Conservation (phyloP, 225 moss, liverwort and hornwort genomes). For the Sphagnum contortum region DNA sequence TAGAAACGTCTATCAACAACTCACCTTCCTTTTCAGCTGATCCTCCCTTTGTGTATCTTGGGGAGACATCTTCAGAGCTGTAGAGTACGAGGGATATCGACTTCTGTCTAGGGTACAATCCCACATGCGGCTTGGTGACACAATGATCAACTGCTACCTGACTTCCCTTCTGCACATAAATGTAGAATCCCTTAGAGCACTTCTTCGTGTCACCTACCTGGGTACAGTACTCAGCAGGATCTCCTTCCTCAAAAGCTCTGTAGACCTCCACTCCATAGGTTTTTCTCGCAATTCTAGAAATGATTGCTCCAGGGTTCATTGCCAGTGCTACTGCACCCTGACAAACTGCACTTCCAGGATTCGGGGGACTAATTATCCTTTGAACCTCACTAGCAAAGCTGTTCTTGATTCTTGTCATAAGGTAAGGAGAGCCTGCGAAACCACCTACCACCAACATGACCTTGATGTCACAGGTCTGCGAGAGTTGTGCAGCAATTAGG, state of each 20-base stretch:
- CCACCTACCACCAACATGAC: slow-evolving; percentile 44
- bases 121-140: not conserved
- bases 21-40: slow-evolving; percentile 8
- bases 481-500: slow-evolving; percentile 14
- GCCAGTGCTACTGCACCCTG: slow-evolving; percentile 41
- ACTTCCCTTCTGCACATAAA: slow-evolving; percentile 4
- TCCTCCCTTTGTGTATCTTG: slow-evolving; percentile 4
- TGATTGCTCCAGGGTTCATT: slow-evolving; percentile 10
- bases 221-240: not conserved
- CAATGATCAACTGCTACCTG: slow-evolving; percentile 11
- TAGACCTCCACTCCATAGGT: slow-evolving; percentile 22
- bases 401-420: slow-evolving; percentile 14
- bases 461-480: not conserved
- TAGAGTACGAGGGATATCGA: not conserved
- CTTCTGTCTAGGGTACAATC: not conserved
- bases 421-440: slow-evolving; percentile 34
- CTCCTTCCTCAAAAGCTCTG: not conserved
- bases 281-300: slow-evolving; percentile 20
- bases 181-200: not conserved
- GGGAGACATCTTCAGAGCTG: not conserved
- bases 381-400: slow-evolving; percentile 4
- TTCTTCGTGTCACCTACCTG: not conserved
- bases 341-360: slow-evolving; percentile 19
- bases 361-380: slow-evolving; percentile 12
- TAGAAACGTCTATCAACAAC: not conserved